Conservation (phyloP, 2,329 filamentous ascomycete species). For the Leptoxyphium fumago region DNA sequence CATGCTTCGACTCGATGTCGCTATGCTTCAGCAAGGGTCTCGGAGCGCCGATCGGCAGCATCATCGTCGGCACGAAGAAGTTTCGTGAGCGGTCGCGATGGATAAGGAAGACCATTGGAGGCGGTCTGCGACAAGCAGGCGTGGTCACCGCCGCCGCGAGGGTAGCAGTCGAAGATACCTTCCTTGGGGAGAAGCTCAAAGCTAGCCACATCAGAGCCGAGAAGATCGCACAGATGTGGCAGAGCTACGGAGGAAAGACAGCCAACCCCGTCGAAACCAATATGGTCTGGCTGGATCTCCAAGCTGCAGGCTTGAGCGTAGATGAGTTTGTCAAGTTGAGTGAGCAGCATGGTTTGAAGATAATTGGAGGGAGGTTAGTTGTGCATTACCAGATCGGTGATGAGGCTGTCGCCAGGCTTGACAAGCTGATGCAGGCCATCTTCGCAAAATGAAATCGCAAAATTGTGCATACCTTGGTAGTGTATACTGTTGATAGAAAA, state of each 20-base stretch:
- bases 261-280: constrained; percentile 68
- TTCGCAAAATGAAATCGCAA: constrained; percentile 6
- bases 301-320: constrained; percentile 39
- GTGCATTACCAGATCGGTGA: constrained; percentile 61
- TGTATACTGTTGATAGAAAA: too few relatives aligned
- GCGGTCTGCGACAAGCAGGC: constrained; percentile 62
- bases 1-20: constrained; percentile 57
- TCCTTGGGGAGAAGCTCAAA: constrained; percentile 49
- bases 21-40: constrained; percentile 74
- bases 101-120: constrained; percentile 68
- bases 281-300: constrained; percentile 75
- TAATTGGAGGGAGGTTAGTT: constrained; percentile 46
- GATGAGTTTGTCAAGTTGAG: constrained; percentile 41
- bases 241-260: constrained; percentile 51
- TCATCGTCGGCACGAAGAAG: constrained; percentile 45
- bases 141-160: constrained; percentile 61
- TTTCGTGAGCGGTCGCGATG: constrained; percentile 56
- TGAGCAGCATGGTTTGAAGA: constrained; percentile 41
- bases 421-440: constrained; percentile 37
- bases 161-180: constrained; percentile 67
- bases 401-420: constrained; percentile 43
- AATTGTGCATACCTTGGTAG: too few relatives aligned
- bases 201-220: constrained; percentile 48
- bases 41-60: constrained; percentile 65
- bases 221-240: constrained; percentile 52